Conservation (phyloP, 2,329 filamentous ascomycete species). For the Claviceps sp. region DNA sequence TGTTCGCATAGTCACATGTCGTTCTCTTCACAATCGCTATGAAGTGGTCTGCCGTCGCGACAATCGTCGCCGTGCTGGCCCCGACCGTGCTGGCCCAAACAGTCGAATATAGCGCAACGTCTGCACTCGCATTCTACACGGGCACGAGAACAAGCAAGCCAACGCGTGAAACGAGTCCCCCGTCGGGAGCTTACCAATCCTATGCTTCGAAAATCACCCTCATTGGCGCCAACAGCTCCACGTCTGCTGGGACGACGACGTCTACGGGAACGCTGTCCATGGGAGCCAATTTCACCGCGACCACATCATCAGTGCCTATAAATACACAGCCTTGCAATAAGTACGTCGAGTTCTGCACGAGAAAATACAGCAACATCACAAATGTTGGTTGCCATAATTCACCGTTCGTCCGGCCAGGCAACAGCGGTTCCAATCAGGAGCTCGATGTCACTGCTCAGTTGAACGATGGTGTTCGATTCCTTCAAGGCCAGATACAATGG, state of each 20-base stretch:
- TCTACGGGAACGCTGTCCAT: constrained; percentile 23
- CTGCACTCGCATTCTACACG: constrained; percentile 22
- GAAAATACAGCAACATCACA: constrained; percentile 72
- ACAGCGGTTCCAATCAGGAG: constrained; percentile 63
- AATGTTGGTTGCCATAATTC: constrained; percentile 70
- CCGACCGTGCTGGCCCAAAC: constrained; percentile 12
- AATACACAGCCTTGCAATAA: constrained; percentile 75
- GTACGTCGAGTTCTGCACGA: constrained; percentile 60
- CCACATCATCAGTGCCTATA: constrained; percentile 30
- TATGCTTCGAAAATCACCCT: constrained; percentile 30
- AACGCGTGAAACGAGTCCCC: constrained; percentile 24
- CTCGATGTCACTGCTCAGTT: constrained; percentile 56
- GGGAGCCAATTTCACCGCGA: constrained; percentile 25
- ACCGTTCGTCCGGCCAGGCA: constrained; percentile 57
- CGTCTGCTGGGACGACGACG: constrained; percentile 18
- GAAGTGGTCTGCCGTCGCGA: constrained; percentile 11
- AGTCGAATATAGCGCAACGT: constrained; percentile 19
- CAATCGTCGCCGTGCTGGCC: constrained; percentile 8
- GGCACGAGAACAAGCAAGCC: constrained; percentile 24
- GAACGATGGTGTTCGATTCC: constrained; percentile 58
- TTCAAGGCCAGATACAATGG: constrained; percentile 52
- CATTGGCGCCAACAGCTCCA: constrained; percentile 20
- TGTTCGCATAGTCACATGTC: constrained; percentile 7
- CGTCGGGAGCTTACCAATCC: constrained; percentile 32
- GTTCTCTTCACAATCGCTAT: constrained; percentile 7